Base-by-base conservation (phyloP, 805 yeast species). In the Teunomyces panamensis region DNA sequence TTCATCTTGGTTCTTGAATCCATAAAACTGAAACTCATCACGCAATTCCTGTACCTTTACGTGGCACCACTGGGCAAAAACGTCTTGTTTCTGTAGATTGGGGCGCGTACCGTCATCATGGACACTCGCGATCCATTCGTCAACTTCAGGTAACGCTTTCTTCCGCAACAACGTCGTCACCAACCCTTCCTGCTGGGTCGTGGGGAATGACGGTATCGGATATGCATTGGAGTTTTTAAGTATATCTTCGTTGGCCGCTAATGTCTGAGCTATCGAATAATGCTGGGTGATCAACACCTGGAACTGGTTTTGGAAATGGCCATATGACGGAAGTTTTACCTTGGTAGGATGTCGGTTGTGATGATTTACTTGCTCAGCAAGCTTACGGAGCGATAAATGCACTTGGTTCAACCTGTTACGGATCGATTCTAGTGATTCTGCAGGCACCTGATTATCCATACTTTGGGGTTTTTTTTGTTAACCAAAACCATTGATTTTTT, bases 81-180 rank as follows among this genome's bases (percentile, higher is more conserved):
- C 84, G 53, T 85, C 89, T 8, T 42, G 30, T 14, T 33, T 37
- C 9, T 27, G 41, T 9, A 33, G 20, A 13, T 43, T 35, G 26
- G 28, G 14, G 7, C 20, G 28, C 16, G 69, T 64, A 24, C 39
- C 24, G 13, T 30, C 32, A 13, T 39, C 39, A 24, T 47, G 49
- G 10, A 28, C 50, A 32, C 54, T 50, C 5, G 57, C 58, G 6
- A 90, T 79, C 97, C 98, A 92, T 42, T 81, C 87, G 44, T 83
- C 87, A 2, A 92, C 96, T 52, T 91, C 97, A 0, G 99, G 98
- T 9, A 88, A 71, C 43, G 85, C 85, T 62, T 91, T 92, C 63
- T 91, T 94, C 49, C 98, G 77, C 50, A 94, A 65, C 50, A 94
- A 71, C 0, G 97, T 90, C 0, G 96, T 87, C 44, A 91, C 68